These are phyloP conservation scores for Rutidosis leptorrhynchoides DNA, from an alignment of 129 eudicot species.

Conservation along the genomic window DNA sequence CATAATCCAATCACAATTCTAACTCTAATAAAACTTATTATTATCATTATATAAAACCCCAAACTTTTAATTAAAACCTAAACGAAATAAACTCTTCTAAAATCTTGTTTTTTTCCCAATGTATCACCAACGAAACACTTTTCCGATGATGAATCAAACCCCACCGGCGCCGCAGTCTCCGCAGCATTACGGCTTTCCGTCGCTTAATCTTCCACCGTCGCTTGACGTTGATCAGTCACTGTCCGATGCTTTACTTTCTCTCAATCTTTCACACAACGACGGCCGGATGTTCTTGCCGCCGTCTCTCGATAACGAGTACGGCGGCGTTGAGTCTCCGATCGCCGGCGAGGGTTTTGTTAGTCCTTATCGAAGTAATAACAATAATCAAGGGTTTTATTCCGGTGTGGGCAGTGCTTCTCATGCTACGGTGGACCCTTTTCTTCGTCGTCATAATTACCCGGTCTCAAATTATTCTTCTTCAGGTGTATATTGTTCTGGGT, in stretches of 20 bases:
- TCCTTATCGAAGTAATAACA: constrained; percentile 13
- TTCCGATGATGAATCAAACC: constrained; percentile 17
- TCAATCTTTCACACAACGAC: constrained; percentile 12
- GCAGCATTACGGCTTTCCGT: constrained; percentile 19
- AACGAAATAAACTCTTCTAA: constrained; percentile 14
- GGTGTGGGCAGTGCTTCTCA: constrained; percentile 30
- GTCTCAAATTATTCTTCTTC: not conserved
- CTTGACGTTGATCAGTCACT: constrained; percentile 27
- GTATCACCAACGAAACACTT: constrained; percentile 17
- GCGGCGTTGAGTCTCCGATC: constrained; percentile 12
- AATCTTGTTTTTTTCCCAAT: constrained; percentile 17
- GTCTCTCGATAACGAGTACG: constrained; percentile 7
- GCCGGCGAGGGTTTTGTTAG: constrained; percentile 26
- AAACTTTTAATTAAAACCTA: constrained; percentile 4
- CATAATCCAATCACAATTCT: constrained; percentile 12
- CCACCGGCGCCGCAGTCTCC: constrained; percentile 5
- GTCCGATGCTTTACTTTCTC: constrained; percentile 7
- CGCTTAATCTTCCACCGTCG: constrained; percentile 20
- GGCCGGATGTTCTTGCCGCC: not conserved
- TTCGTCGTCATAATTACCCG: constrained; percentile 5
- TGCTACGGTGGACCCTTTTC: constrained; percentile 36
- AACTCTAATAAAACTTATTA: not conserved
- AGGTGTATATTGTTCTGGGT: constrained; percentile 19
- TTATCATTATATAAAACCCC: not conserved
- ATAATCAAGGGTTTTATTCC: constrained; percentile 22